Percentiles rank a stretch among this genome's conserved stretches.
These are phyloP conservation scores for Metschnikowia henanensis DNA, from an alignment of 805 yeast genomes.

Conservation along the genomic window DNA sequence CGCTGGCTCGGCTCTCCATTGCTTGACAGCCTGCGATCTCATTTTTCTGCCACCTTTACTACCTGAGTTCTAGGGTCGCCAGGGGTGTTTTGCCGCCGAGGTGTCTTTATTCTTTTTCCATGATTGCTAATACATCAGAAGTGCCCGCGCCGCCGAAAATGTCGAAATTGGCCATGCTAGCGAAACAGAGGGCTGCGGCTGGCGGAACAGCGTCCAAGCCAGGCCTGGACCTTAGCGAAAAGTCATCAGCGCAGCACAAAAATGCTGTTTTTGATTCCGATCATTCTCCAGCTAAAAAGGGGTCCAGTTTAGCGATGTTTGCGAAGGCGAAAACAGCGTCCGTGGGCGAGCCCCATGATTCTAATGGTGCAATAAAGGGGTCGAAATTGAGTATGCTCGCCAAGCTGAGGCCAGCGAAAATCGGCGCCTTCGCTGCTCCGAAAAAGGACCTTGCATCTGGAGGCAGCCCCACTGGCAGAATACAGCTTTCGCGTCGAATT, in stretches of 20 bases:
- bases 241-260: too few relatives aligned
- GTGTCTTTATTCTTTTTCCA: constrained; percentile 8
- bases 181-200: constrained; percentile 14
- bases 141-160: constrained; percentile 15
- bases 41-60: constrained; percentile 2
- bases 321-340: constrained; percentile 1
- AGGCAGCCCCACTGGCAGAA: too few relatives aligned
- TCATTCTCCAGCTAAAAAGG: background rate
- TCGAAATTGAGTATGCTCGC: background rate
- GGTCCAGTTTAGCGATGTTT: constrained; percentile 4
- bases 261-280: too few relatives aligned
- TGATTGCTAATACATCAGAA: constrained; percentile 20
- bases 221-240: background rate
- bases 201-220: background rate
- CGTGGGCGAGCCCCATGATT: background rate
- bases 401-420: background rate
- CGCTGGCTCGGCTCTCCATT: too few relatives aligned
- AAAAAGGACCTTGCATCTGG: background rate
- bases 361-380: background rate
- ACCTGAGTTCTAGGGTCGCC: constrained; percentile 8
- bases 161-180: constrained; percentile 20
- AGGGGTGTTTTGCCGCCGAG: background rate
- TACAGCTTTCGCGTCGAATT: constrained; percentile 1
- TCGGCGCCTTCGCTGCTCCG: constrained; percentile 1
- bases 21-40: too few relatives aligned